A percentile compares a stretch with the other conserved stretches of the same genome.
Evolutionary conservation across 495 filamentous ascomycete species (phyloP).

Genomic region (Penicillium mononematosum): DNA sequence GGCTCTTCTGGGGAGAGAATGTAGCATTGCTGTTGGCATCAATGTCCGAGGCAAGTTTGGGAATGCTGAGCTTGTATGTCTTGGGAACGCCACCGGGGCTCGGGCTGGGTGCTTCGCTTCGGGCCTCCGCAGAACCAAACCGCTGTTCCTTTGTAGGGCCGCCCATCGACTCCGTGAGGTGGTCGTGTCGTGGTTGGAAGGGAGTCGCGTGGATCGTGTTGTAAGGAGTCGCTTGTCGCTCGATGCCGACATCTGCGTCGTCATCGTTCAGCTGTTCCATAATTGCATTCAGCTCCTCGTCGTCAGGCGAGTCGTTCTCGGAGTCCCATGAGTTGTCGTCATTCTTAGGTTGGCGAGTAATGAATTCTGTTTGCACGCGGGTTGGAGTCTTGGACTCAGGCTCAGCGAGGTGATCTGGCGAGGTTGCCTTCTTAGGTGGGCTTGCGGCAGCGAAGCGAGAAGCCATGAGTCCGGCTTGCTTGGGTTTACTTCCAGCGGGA

Average conservation of each 20-base stretch:
- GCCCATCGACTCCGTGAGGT: slow-evolving; percentile 34
- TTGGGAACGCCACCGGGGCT: slow-evolving; percentile 61
- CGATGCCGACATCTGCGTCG: slow-evolving; percentile 69
- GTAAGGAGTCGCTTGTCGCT: slow-evolving; percentile 52
- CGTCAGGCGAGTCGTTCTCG: slow-evolving; percentile 52
- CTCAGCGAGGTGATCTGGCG: slow-evolving; percentile 12
- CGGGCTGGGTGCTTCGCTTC: slow-evolving; percentile 74
- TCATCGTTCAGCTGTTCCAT: slow-evolving; percentile 77
- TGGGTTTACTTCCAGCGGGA: slow-evolving; percentile 11
- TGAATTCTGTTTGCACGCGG: slow-evolving; percentile 9
- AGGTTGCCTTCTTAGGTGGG: slow-evolving; percentile 21
- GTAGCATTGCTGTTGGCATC: slow-evolving; percentile 39
- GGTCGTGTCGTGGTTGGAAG: slow-evolving; percentile 38
- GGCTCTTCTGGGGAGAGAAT: slow-evolving; percentile 42
- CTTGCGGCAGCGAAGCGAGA: slow-evolving; percentile 40
- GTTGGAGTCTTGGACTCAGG: slow-evolving; percentile 12
- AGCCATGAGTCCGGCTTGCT: slow-evolving; percentile 35
- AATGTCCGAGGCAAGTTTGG: slow-evolving; percentile 43
- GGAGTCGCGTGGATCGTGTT: slow-evolving; percentile 15
- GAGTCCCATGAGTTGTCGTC: slow-evolving; percentile 23
- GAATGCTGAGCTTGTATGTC: slow-evolving; percentile 43
- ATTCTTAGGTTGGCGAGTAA: slow-evolving; percentile 4
- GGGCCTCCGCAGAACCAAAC: slow-evolving; percentile 53
- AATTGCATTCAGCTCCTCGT: slow-evolving; percentile 79
- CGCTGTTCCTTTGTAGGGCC: slow-evolving; percentile 55